A percentile compares a stretch with the other conserved stretches of the same genome.
Evolutionary conservation across 305 asterid genomes (phyloP).

Genomic region (Fraxinus paxiana): DNA sequence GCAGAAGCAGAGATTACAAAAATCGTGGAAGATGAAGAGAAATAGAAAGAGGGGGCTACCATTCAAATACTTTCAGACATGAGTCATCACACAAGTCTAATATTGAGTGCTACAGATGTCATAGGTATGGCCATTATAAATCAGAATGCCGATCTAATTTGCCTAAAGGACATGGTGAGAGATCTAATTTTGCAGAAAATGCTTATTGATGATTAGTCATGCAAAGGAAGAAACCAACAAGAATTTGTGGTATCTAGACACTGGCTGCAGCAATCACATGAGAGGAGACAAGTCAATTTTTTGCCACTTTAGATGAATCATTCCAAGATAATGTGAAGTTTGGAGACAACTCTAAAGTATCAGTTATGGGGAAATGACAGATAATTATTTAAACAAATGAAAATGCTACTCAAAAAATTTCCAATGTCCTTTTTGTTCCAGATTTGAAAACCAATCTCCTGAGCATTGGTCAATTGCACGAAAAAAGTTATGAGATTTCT

Average conservation of each 20-base stretch:
- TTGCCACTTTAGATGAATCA: not conserved
- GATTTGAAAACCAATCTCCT: no score
- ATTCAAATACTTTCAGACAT: not conserved
- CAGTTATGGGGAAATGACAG: not conserved
- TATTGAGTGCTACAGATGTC: not conserved
- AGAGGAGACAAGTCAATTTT: no score
- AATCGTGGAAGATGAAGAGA: not conserved
- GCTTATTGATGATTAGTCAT: not conserved
- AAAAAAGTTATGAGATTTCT: not conserved
- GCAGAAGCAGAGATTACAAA: no score
- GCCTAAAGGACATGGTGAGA: not conserved
- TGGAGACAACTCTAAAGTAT: not conserved
- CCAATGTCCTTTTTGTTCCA: not conserved
- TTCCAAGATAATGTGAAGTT: not conserved
- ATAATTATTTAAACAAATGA: not conserved
- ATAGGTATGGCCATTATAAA: not conserved
- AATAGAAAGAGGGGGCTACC: not conserved
- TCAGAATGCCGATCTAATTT: not conserved
- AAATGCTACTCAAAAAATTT: not conserved
- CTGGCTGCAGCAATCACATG: not conserved
- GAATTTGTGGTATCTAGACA: not conserved
- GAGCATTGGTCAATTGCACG: not conserved
- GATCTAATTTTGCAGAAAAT: not conserved
- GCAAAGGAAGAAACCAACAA: not conserved
- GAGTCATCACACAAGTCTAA: not conserved